These are phyloP conservation scores for Medicago arabica DNA, from an alignment of 306 rosid genomes.

Conservation along the genomic window DNA sequence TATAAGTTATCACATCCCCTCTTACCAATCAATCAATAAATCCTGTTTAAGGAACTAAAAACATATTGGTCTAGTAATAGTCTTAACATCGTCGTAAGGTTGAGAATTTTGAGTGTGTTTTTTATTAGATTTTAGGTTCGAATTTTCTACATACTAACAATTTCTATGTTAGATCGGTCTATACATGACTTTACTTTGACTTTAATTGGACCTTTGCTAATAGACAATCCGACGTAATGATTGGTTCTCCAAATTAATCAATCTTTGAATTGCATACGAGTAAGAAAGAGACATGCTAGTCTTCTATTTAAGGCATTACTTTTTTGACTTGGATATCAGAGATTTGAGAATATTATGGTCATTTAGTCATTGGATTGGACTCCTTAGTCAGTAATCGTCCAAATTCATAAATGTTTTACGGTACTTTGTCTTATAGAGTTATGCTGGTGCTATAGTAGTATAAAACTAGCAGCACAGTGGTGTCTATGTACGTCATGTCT, in stretches of 20 bases:
- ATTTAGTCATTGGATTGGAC: conserved; percentile 39
- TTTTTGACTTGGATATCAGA: conserved; percentile 42
- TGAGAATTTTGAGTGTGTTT: too few species aligned
- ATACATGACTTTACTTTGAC: too few species aligned
- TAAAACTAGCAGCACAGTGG: conserved; percentile 15
- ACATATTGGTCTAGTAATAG: too few species aligned
- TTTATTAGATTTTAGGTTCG: too few species aligned
- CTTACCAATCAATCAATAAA: conserved; percentile 32
- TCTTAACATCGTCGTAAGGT: too few species aligned
- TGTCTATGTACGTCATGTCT: conserved; percentile 22
- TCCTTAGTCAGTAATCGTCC: conserved; percentile 29
- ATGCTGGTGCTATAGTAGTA: neutral
- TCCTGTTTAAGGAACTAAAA: conserved; percentile 36
- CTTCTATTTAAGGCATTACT: conserved; percentile 33
- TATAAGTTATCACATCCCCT: conserved; percentile 22
- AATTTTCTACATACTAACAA: too few species aligned
- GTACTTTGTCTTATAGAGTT: conserved; percentile 20
- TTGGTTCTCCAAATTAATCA: neutral
- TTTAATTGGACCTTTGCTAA: too few species aligned
- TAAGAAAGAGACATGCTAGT: neutral
- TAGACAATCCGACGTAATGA: too few species aligned
- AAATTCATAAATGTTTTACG: conserved; percentile 28
- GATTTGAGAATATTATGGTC: conserved; percentile 28
- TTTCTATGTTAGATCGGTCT: too few species aligned
- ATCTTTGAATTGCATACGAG: neutral